These are phyloP conservation scores for Hortaea sp. DNA, from an alignment of 2,329 filamentous ascomycete species.

Conservation along the genomic window DNA sequence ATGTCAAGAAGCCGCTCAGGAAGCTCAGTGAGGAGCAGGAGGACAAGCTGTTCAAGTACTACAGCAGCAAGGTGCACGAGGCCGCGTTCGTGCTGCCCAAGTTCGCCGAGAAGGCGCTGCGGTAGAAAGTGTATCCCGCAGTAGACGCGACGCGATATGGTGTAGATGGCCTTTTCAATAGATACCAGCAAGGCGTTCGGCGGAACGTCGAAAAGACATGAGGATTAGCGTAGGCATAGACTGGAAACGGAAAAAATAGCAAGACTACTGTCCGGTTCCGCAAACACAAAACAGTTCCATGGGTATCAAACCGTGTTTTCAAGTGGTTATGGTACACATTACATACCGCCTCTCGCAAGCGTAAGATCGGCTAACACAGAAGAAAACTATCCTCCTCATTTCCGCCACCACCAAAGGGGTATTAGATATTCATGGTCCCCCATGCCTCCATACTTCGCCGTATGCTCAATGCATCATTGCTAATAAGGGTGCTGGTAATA, in stretches of 20 bases:
- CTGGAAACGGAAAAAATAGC: too few species aligned
- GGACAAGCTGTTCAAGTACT: constrained; percentile 88
- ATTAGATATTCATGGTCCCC: neutral
- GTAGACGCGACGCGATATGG: neutral
- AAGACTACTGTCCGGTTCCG: too few species aligned
- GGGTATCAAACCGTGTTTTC: too few species aligned
- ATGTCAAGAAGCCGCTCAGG: constrained; percentile 78
- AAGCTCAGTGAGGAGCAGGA: constrained; percentile 79
- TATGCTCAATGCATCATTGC: neutral
- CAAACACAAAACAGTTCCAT: too few species aligned
- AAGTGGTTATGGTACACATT: too few species aligned
- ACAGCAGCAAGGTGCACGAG: constrained; percentile 94
- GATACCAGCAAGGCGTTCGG: constrained; percentile 5
- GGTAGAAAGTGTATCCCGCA: constrained; percentile 19
- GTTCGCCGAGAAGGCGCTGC: constrained; percentile 71
- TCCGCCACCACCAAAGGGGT: neutral
- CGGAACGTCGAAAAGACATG: too few species aligned
- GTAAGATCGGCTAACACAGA: too few species aligned
- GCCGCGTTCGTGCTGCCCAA: constrained; percentile 87
- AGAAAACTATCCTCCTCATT: too few species aligned
- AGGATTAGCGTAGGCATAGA: too few species aligned
- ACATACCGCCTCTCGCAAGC: too few species aligned
- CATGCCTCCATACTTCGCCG: neutral
- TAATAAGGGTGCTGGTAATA: too few species aligned
- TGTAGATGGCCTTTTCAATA: neutral